These are phyloP conservation scores for Parsonsia alboflavescens DNA, from an alignment of 257 asterid genomes.

Conservation along the genomic window DNA sequence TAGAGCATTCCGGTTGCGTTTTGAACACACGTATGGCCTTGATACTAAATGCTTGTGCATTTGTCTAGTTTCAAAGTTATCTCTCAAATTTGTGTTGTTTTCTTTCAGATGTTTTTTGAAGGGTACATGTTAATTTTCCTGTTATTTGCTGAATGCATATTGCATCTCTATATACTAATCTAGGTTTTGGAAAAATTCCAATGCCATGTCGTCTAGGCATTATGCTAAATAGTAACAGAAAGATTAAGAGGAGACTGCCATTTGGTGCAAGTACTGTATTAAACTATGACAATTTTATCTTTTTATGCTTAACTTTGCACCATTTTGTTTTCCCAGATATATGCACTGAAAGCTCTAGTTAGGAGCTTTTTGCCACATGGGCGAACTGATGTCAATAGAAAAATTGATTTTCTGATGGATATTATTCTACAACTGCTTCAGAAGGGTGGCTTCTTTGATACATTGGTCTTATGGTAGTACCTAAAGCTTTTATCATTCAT, in stretches of 20 bases:
- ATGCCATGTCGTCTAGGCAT: neutral
- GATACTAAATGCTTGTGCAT: neutral
- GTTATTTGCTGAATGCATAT: neutral
- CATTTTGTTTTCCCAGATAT: constrained; percentile 45
- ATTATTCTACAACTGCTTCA: constrained; percentile 61
- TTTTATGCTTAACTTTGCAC: neutral
- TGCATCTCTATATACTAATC: neutral
- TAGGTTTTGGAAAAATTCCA: neutral
- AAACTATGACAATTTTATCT: neutral
- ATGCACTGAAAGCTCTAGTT: constrained; percentile 77
- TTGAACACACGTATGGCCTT: no score
- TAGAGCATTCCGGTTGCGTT: no score
- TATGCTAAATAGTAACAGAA: neutral
- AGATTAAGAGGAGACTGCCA: neutral
- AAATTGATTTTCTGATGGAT: constrained; percentile 51
- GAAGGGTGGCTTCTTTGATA: constrained; percentile 36
- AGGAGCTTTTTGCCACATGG: constrained; percentile 68
- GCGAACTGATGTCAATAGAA: constrained; percentile 34
- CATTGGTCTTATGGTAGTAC: constrained; percentile 50
- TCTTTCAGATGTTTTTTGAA: neutral
- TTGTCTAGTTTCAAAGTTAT: neutral
- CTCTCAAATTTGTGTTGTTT: neutral
- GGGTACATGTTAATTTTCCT: neutral
- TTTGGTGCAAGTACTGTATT: neutral
- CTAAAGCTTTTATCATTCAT: neutral